Conservation (phyloP, 2,329 filamentous ascomycete species). For the Colletotrichum sp. region DNA sequence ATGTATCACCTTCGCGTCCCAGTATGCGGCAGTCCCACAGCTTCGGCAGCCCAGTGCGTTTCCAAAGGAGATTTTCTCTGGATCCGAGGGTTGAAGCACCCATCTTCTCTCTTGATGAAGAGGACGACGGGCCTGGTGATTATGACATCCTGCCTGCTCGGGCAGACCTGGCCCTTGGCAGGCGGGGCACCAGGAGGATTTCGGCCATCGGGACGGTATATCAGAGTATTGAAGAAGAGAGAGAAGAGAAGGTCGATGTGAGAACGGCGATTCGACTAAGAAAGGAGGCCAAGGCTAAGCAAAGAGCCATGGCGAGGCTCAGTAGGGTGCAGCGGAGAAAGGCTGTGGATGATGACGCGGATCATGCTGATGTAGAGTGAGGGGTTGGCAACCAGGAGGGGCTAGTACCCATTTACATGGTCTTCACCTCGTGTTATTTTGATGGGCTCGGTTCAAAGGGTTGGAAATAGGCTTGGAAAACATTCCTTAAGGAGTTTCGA, state of each 20-base stretch:
- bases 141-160: neutral
- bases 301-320: slow-evolving; percentile 22
- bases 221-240: slow-evolving; percentile 22
- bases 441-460: accelerated
- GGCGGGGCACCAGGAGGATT: slow-evolving; percentile 15
- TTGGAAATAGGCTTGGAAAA: neutral
- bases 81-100: neutral
- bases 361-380: neutral
- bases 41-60: neutral
- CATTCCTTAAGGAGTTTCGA: neutral
- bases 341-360: neutral
- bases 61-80: neutral
- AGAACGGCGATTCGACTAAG: slow-evolving; percentile 32
- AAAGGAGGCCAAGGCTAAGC: slow-evolving; percentile 34
- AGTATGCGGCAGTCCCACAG: neutral
- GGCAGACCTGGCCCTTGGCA: slow-evolving; percentile 8
- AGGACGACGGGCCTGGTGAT: neutral
- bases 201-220: slow-evolving; percentile 20
- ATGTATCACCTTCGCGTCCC: neutral
- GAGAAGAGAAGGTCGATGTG: slow-evolving; percentile 27
- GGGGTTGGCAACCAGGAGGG: accelerated
- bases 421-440: neutral
- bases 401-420: neutral
- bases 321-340: neutral
- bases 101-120: neutral